phyloP scores from a whole-genome alignment of 495 filamentous ascomycete genomes.

The Aspergillus coremiiformis region DNA sequence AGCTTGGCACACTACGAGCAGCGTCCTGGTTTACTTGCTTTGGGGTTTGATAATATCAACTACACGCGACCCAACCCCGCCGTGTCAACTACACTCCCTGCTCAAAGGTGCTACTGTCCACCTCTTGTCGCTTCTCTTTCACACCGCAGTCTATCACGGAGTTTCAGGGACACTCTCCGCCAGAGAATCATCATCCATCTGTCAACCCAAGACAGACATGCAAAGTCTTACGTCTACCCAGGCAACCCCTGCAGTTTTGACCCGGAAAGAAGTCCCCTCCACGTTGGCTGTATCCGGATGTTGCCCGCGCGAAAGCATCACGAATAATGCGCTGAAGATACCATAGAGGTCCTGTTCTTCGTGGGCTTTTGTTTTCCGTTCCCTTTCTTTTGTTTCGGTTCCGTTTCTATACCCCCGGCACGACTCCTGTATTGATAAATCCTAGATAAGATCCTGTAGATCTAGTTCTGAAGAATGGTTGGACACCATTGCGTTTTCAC shows the following conservation, averaged over 20 bases:
- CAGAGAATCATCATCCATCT: background rate
- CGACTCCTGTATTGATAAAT: conserved; percentile 10
- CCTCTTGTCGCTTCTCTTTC: background rate
- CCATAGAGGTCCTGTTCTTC: conserved; percentile 5
- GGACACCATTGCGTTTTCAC: background rate
- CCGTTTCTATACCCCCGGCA: conserved; percentile 11
- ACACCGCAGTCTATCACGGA: background rate
- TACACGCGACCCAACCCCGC: background rate
- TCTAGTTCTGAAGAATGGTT: conserved; percentile 2
- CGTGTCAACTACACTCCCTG: background rate
- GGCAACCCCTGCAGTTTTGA: background rate
- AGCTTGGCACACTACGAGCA: background rate
- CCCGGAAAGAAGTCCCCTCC: background rate
- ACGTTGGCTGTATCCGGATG: background rate
- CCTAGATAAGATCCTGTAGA: conserved; percentile 13
- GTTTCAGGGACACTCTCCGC: background rate
- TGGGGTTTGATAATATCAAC: background rate
- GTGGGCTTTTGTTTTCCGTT: background rate
- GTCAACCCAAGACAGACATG: background rate
- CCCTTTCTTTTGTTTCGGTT: background rate
- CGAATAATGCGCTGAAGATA: conserved; percentile 13
- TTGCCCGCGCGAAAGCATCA: background rate
- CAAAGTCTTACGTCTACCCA: background rate
- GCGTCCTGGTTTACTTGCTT: background rate
- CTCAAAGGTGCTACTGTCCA: background rate